Evolutionary conservation across 306 rosid species (phyloP).

Genomic region (Gleditsia sinensis): DNA sequence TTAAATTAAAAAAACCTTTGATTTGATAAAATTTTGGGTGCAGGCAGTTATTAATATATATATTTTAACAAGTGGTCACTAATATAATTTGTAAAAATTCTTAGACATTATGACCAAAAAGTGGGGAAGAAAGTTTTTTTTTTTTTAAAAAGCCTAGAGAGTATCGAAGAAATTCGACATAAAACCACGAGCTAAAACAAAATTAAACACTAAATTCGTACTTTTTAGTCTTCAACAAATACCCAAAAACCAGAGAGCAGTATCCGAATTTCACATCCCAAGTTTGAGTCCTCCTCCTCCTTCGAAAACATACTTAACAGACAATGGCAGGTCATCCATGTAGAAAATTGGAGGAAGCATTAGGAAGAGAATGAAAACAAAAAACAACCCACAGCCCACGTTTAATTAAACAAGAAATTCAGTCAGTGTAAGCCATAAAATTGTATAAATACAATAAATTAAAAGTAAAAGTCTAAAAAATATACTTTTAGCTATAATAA

Average conservation of each 20-base stretch:
- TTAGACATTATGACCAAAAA: too few species aligned
- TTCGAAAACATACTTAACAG: background rate
- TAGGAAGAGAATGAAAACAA: background rate
- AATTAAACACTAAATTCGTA: background rate
- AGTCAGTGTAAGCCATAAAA: too few species aligned
- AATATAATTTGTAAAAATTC: too few species aligned
- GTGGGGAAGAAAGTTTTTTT: too few species aligned
- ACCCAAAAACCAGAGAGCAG: background rate
- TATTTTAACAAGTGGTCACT: too few species aligned
- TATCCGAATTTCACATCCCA: background rate
- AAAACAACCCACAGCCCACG: background rate
- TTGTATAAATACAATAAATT: too few species aligned
- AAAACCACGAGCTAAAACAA: background rate
- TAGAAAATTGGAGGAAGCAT: background rate
- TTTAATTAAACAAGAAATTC: background rate
- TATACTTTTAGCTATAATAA: too few species aligned
- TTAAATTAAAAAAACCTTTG: too few species aligned
- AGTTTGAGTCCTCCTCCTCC: slow-evolving; percentile 3
- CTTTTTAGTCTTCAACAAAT: background rate
- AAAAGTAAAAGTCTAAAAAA: too few species aligned
- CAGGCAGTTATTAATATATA: too few species aligned
- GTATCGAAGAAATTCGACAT: background rate
- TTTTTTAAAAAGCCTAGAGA: too few species aligned
- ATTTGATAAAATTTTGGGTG: too few species aligned
- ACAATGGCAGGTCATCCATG: background rate